A percentile compares a stretch with the other conserved stretches of the same genome.
Conservation (phyloP, 495 filamentous ascomycete species). For the Daldinia bambusicola region DNA sequence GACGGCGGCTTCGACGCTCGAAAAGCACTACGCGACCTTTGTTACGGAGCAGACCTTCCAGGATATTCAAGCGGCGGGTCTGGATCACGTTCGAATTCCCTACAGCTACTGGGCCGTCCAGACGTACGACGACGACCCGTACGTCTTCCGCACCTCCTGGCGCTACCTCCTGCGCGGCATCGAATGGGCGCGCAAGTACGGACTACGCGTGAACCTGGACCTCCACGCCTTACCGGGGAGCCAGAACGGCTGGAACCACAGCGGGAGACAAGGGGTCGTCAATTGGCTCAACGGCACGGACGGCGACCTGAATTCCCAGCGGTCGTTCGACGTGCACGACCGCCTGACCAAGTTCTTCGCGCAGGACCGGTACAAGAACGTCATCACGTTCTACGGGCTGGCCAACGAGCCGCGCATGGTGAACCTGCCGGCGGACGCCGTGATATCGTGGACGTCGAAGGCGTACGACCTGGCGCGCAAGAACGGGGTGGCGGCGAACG, state of each 20-base stretch:
- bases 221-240: conserved; percentile 86
- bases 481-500: conserved; percentile 72
- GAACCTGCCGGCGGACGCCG: conserved; percentile 62
- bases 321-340: conserved; percentile 84
- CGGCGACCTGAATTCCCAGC: conserved; percentile 71
- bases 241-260: conserved; percentile 93
- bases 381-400: conserved; percentile 85
- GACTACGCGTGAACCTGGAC: conserved; percentile 93
- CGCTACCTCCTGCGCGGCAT: conserved; percentile 92
- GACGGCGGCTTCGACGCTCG: conserved; percentile 70
- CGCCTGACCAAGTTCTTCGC: conserved; percentile 85
- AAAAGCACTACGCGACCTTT: conserved; percentile 91
- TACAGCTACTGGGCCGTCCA: conserved; percentile 96
- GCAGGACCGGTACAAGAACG: conserved; percentile 84
- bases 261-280: conserved; percentile 75
- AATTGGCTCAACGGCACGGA: conserved; percentile 82
- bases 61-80: conserved; percentile 85
- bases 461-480: conserved; percentile 72
- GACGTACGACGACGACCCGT: conserved; percentile 87
- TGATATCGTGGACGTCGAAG: conserved; percentile 74
- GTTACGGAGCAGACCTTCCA: conserved; percentile 83
- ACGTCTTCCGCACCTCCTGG: conserved; percentile 88
- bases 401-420: conserved; percentile 91
- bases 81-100: conserved; percentile 95
- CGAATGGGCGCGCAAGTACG: conserved; percentile 93